A percentile compares a stretch with the other conserved stretches of the same genome.
These are phyloP conservation scores for Colletotrichum lindemuthianum DNA, from an alignment of 2,329 filamentous ascomycete genomes.

Conservation along the genomic window DNA sequence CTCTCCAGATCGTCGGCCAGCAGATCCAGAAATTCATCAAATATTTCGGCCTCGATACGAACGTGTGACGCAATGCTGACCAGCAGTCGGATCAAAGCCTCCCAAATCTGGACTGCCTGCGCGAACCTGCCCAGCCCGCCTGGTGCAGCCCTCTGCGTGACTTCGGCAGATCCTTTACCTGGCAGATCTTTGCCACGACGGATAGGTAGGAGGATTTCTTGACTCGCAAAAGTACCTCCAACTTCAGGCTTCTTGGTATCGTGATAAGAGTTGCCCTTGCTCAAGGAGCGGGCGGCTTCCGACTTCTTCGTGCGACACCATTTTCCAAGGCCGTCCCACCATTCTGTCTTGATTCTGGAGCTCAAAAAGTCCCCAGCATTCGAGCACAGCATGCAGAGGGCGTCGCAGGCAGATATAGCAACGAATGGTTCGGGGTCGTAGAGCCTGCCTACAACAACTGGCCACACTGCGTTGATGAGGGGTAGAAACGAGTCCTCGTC, in stretches of 20 bases:
- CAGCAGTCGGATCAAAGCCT: constrained; percentile 68
- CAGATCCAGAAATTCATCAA: constrained; percentile 76
- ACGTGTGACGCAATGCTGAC: constrained; percentile 71
- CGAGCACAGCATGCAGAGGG: constrained; percentile 74
- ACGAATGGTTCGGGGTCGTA: constrained; percentile 76
- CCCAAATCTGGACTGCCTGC: constrained; percentile 72
- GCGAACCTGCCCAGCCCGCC: constrained; percentile 66
- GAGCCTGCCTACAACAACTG: constrained; percentile 76
- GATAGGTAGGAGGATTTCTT: constrained; percentile 42
- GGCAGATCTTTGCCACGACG: constrained; percentile 39
- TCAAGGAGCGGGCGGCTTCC: constrained; percentile 42
- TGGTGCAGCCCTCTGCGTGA: constrained; percentile 17
- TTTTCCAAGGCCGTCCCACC: constrained; percentile 63
- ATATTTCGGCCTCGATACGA: constrained; percentile 71
- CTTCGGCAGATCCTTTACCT: constrained; percentile 32
- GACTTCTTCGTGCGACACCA: constrained; percentile 59
- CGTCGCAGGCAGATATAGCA: constrained; percentile 73
- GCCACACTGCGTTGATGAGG: constrained; percentile 91
- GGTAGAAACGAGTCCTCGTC: constrained; percentile 89
- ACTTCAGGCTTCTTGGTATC: not conserved
- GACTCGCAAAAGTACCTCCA: constrained; percentile 6
- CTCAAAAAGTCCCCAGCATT: constrained; percentile 84
- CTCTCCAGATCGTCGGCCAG: constrained; percentile 63
- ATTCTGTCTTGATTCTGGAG: constrained; percentile 79
- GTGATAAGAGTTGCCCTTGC: constrained; percentile 7